These are phyloP conservation scores for Eugenia klotzschiana DNA, from an alignment of 441 rosid genomes.

Conservation along the genomic window DNA sequence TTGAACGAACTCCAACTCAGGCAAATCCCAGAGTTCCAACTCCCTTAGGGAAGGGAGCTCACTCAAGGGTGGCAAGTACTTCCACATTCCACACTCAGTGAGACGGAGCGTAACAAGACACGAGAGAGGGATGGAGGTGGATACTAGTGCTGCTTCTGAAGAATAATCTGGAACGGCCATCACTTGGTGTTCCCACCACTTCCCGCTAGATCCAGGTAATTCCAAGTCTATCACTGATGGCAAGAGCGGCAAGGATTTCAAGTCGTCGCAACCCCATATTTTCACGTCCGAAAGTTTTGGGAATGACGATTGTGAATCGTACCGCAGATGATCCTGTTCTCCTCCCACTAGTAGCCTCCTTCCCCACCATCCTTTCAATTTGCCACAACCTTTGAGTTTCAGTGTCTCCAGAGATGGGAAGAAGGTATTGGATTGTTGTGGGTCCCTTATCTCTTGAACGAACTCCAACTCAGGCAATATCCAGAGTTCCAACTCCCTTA, in stretches of 20 bases:
- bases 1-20: too few species aligned
- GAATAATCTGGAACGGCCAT: neutral
- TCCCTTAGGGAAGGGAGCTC: too few species aligned
- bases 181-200: neutral
- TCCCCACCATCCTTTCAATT: neutral
- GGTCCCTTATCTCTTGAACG: too few species aligned
- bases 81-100: accelerated
- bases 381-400: accelerated
- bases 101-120: too few species aligned
- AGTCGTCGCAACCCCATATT: neutral
- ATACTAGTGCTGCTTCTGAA: neutral
- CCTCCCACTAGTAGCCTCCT: too few species aligned
- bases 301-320: neutral
- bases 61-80: too few species aligned
- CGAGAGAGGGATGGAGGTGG: neutral
- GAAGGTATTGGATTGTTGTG: too few species aligned
- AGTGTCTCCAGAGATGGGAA: neutral
- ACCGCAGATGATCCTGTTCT: neutral
- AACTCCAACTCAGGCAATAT: too few species aligned
- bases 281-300: neutral
- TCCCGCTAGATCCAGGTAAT: accelerated
- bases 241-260: neutral
- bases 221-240: accelerated
- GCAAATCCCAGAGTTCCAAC: too few species aligned
- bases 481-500: too few species aligned